phyloP scores from a whole-genome alignment of 805 yeast genomes.

The Yarrowia sp. region DNA sequence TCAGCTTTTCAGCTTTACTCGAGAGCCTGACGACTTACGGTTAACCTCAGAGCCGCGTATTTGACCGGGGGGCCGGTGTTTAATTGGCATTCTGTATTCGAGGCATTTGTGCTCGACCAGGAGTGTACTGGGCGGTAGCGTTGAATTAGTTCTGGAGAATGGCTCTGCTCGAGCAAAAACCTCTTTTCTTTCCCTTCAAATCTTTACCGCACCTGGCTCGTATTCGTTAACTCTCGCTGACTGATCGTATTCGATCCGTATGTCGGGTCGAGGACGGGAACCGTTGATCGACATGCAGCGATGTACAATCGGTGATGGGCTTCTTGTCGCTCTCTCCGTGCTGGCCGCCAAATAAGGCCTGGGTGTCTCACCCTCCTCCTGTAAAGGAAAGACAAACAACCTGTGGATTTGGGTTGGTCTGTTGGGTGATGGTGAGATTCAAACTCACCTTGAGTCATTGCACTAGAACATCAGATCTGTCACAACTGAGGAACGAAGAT shows the following conservation, averaged over 20 bases:
- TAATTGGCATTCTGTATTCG: constrained; percentile 3
- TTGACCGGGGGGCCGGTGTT: constrained; percentile 14
- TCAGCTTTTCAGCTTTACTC: not conserved
- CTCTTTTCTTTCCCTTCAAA: not conserved
- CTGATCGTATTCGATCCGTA: not conserved
- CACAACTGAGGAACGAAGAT: too few relatives aligned
- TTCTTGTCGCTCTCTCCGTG: not conserved
- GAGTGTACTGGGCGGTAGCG: not conserved
- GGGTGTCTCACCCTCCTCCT: constrained; percentile 3
- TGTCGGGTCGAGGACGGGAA: not conserved
- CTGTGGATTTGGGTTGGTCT: not conserved
- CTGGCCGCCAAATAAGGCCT: not conserved
- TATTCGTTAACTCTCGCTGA: too few relatives aligned
- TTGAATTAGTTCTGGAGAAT: not conserved
- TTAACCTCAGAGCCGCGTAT: constrained; percentile 31
- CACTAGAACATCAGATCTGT: too few relatives aligned
- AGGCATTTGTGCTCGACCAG: not conserved
- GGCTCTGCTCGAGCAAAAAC: too few relatives aligned
- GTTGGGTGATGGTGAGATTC: not conserved
- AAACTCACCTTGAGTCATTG: not conserved
- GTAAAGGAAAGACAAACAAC: not conserved
- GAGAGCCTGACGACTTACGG: constrained; percentile 8
- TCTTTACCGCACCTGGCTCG: too few relatives aligned
- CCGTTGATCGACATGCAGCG: constrained; percentile 32
- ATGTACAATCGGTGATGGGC: constrained; percentile 17